phyloP scores from a whole-genome alignment of 202 grass and related monocot species.

The Saccharum hybrid region DNA sequence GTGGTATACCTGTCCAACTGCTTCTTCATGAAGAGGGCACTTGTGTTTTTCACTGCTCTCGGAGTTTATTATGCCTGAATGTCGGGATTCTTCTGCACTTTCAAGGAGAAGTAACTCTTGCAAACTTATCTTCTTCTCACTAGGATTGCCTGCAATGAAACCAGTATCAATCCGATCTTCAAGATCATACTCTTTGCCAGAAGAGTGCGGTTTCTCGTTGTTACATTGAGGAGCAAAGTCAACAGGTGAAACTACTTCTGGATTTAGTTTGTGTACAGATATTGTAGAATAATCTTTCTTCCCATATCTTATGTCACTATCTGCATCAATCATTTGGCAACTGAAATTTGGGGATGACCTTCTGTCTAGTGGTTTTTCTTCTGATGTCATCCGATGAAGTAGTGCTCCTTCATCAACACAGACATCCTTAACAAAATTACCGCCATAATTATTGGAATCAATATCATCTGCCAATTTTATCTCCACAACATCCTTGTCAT shows the following conservation, averaged over 20 bases:
- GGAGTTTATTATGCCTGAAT: slow-evolving; percentile 11
- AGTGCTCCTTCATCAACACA: slow-evolving; percentile 69
- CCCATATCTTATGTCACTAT: slow-evolving; percentile 35
- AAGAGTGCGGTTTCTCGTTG: slow-evolving; percentile 31
- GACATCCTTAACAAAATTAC: slow-evolving; percentile 81
- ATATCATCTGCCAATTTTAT: slow-evolving; percentile 60
- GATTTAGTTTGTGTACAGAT: slow-evolving; percentile 36
- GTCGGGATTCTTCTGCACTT: slow-evolving; percentile 57
- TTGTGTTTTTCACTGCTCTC: slow-evolving; percentile 35
- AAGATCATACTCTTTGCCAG: slow-evolving; percentile 29
- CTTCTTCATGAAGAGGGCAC: slow-evolving; percentile 37
- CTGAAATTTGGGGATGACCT: slow-evolving; percentile 44
- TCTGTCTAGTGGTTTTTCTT: slow-evolving; percentile 48
- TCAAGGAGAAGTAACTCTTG: slow-evolving; percentile 71
- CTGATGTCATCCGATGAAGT: slow-evolving; percentile 41
- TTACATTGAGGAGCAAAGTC: slow-evolving; percentile 23
- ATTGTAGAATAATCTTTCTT: slow-evolving; percentile 35
- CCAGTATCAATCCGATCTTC: slow-evolving; percentile 2
- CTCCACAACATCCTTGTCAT: slow-evolving; percentile 75
- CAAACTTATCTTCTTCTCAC: slow-evolving; percentile 61
- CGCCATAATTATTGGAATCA: slow-evolving; percentile 42
- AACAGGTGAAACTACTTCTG: slow-evolving; percentile 34
- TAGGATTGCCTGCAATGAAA: slow-evolving; percentile 37
- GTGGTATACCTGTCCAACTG: slow-evolving; percentile 54
- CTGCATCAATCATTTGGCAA: slow-evolving; percentile 37